Base-by-base conservation (phyloP, 148 eudicot species). In the Rheum nobile region DNA sequence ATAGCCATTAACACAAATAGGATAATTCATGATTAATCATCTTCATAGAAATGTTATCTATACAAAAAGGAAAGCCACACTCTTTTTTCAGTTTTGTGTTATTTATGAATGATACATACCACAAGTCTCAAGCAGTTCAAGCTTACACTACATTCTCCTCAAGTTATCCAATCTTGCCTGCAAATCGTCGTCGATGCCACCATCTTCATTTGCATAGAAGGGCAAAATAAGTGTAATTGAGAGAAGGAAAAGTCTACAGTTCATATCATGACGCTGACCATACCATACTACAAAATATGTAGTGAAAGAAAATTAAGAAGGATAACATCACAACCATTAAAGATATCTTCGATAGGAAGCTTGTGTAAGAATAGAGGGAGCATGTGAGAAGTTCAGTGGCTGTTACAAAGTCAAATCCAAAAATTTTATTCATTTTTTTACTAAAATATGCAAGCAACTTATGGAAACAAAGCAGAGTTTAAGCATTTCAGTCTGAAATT, bases 131-230 rank as follows among this genome's bases (percentile, higher is more conserved):
- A 59, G 67, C 24, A 59, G 17, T 26, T 59, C 34, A 26, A 59
- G 67, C 4, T 59, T 21, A 26, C 41, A 71, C 44, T 84, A 93
- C 97, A 94, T 88, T 83, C 76, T 88, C 81, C 98, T 87, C 86
- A 94, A 85, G 75, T 94, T 94, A 81, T 94, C 97, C 85, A 94
- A 84, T 80, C 97, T 85, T 77, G 98, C 98, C 80, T 93, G 98
- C 77, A 93, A 85, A 72, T 93, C 96, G 52, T 91, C 88, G 72
- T 93, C 98, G 68, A 93, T 90, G 31, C 92, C 96, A 52, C 85
- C 78, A 13, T 90, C 96, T 44, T 90, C 98, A 54, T 48, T 80
- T 32, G 80, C 85, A 1, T n/a, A n/a, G n/a, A n/a, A n/a, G n/a
- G n/a, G n/a, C n/a, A n/a, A n/a, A n/a, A n/a, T n/a, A n/a, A n/a